Evolutionary conservation across 257 asterid genomes (phyloP), one percentile per base, ranked within the genome.

Genomic region (Rubia yunnanensis): DNA sequence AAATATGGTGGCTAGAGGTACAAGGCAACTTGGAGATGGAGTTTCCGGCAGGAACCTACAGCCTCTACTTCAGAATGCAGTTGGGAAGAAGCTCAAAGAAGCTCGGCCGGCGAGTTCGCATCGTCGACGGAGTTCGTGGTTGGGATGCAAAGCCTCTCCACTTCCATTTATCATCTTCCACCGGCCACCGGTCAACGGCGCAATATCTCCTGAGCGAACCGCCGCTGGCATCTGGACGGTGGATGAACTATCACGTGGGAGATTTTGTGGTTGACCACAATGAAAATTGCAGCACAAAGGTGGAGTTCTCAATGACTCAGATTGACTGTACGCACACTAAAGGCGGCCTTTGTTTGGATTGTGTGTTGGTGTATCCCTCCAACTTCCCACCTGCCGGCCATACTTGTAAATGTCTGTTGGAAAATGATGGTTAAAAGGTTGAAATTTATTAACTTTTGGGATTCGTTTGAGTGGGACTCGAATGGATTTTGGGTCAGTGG

Each of bases 1-100:
- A 85, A 76, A 80, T 72, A 74, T 85, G 91, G 91, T 85, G 91
- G 88, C 75, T 85, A 20, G 82, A 85, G 78, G 82, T 74, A 8
- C 83, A 76, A 64, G 88, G 91, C 49, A 58, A 59, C 59, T 39
- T 85, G 10, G 86, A 82, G 8, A 70, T 85, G 32, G 91, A 85
- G 26, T 82, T 85, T 71, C 91, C 91, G 1, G 72, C 54, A 0
- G 91, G 88, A 50, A 52, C 15, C 0, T 85, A 82, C 77, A 69
- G 84, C 76, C 54, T 85, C 2, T 85, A 72, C 71, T 82, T 82
- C 77, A 77, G 88, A 23, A 56, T 85, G 35, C 81, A 70, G 27
- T 69, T 85, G 13, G 88, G 86, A 0, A 72, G 70, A 65, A 31
- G 78, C 10, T 70, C 74, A 1, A 68, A 17, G 63, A 65, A 55